These are phyloP conservation scores for Phallus indusiatus DNA, from an alignment of 768 basidiomycete species.

Conservation along the genomic window DNA sequence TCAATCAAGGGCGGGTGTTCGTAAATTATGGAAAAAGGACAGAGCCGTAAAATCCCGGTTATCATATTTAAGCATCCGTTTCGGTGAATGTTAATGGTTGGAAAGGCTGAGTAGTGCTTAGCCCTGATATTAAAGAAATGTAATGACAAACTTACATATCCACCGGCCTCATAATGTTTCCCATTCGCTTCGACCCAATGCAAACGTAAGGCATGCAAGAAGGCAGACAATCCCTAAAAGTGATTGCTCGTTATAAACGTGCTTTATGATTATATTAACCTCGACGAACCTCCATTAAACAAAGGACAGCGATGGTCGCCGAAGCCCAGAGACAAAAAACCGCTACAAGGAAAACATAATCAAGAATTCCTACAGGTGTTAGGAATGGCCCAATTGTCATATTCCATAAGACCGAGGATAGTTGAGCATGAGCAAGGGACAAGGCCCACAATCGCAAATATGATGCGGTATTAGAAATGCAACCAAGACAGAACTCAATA, in stretches of 20 bases:
- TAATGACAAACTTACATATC: slow-evolving; percentile 55
- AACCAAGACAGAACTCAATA: slow-evolving; percentile 98
- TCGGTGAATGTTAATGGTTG: slow-evolving; percentile 24
- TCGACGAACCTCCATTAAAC: slow-evolving; percentile 85
- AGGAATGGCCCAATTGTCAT: slow-evolving; percentile 71
- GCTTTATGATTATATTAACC: background rate
- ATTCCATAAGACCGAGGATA: slow-evolving; percentile 86
- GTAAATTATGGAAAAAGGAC: too few relatives aligned
- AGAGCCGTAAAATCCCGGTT: too few relatives aligned
- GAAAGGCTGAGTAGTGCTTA: slow-evolving; percentile 19
- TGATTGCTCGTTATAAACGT: slow-evolving; percentile 5
- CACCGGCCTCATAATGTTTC: slow-evolving; percentile 87
- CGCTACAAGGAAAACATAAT: slow-evolving; percentile 33
- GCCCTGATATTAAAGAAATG: slow-evolving; percentile 10
- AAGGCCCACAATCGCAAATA: slow-evolving; percentile 95
- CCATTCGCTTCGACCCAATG: slow-evolving; percentile 99
- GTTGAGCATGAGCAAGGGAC: slow-evolving; percentile 94
- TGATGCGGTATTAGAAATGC: slow-evolving; percentile 95
- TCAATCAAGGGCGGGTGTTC: too few relatives aligned
- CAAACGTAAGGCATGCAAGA: slow-evolving; percentile 89
- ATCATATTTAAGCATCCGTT: slow-evolving; percentile 12
- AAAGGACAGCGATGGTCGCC: slow-evolving; percentile 68
- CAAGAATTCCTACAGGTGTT: slow-evolving; percentile 56
- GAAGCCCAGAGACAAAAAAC: slow-evolving; percentile 67
- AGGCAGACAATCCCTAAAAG: slow-evolving; percentile 79